Percentiles rank a stretch among this genome's conserved stretches.
Evolutionary conservation across 225 moss, liverwort and hornwort species (phyloP).

Genomic region (Marchantia polymorpha): DNA sequence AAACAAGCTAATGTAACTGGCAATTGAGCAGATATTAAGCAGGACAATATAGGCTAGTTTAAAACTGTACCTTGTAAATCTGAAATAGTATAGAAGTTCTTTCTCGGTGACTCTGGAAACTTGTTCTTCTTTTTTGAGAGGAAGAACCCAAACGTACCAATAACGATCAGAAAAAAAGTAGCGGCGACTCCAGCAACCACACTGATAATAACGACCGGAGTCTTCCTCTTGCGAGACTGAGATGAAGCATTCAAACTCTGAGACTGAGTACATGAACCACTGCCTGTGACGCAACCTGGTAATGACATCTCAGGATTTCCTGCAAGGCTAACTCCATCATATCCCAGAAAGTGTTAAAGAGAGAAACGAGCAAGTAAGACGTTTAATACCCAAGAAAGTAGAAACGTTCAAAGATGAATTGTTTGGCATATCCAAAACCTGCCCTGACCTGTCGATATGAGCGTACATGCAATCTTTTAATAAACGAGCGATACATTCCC

Average conservation of each 20-base stretch:
- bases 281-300: background rate
- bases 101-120: constrained; percentile 3
- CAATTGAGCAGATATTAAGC: no score
- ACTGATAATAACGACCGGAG: background rate
- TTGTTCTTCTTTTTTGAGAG: background rate
- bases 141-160: background rate
- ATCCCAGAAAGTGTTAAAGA: background rate
- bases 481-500: no score
- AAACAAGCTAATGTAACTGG: no score
- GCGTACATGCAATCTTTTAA: no score
- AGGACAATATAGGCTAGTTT: background rate
- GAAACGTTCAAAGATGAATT: no score
- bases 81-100: background rate
- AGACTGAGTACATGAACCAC: background rate
- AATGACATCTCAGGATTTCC: constrained; percentile 2
- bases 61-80: background rate
- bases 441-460: no score
- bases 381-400: no score
- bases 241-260: background rate
- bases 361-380: background rate
- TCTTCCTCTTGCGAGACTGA: background rate
- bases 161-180: background rate
- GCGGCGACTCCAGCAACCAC: background rate
- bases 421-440: no score
- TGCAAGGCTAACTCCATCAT: background rate